These are phyloP conservation scores for Arthrobotrys pseudoclavata DNA, from an alignment of 2,329 filamentous ascomycete species.

Conservation along the genomic window DNA sequence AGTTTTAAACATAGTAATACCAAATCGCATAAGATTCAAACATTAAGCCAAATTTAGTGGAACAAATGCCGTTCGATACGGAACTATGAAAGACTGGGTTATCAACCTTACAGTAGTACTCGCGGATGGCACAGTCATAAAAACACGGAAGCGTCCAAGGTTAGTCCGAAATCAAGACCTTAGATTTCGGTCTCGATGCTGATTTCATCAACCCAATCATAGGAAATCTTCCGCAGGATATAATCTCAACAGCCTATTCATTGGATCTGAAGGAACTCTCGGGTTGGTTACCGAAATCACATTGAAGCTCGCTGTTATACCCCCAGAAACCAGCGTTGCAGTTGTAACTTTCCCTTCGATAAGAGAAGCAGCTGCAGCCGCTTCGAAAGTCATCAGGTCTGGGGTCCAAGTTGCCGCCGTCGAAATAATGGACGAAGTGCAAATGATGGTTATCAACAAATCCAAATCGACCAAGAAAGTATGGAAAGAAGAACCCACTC, in stretches of 20 bases:
- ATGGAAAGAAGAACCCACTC: conserved; percentile 81
- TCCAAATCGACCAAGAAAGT: conserved; percentile 77
- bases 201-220: conserved; percentile 28
- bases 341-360: conserved; percentile 84
- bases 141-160: conserved; percentile 84
- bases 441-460: conserved; percentile 85
- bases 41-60: conserved; percentile 71
- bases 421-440: conserved; percentile 90
- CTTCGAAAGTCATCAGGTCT: conserved; percentile 80
- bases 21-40: conserved; percentile 2
- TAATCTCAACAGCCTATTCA: conserved; percentile 88
- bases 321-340: conserved; percentile 83
- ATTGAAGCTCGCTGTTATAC: conserved; percentile 85
- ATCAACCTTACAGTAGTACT: conserved; percentile 87
- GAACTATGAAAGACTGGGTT: conserved; percentile 96
- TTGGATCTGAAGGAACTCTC: conserved; percentile 91
- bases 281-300: conserved; percentile 92
- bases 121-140: conserved; percentile 89
- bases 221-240: conserved; percentile 92
- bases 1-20: not conserved
- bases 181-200: conserved; percentile 5
- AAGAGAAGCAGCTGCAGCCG: conserved; percentile 80
- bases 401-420: conserved; percentile 81
- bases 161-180: conserved; percentile 28
- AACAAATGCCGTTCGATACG: conserved; percentile 92